These are phyloP conservation scores for Uronychia setigera DNA, from an alignment of 73 alveolate genomes.

Conservation along the genomic window DNA sequence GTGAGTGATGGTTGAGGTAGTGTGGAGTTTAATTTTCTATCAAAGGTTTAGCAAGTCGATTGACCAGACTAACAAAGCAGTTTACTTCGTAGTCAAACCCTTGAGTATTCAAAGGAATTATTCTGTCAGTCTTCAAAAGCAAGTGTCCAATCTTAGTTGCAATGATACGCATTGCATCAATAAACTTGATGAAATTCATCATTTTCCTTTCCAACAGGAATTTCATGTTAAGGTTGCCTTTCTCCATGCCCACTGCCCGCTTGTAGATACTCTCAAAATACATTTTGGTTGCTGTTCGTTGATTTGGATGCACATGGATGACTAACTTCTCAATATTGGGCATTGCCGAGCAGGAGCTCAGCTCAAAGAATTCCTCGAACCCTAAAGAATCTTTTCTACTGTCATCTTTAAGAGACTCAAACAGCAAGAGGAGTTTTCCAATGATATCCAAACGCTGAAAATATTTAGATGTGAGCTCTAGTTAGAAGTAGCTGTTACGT, in stretches of 20 bases:
- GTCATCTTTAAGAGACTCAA: background rate
- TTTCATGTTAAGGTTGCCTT: background rate
- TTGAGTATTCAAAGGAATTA: background rate
- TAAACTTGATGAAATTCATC: background rate
- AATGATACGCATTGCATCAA: background rate
- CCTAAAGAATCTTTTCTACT: background rate
- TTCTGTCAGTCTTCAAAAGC: background rate
- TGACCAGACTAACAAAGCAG: background rate
- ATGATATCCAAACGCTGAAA: background rate
- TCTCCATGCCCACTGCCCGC: background rate
- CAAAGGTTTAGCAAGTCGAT: background rate
- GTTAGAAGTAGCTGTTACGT: too few species aligned
- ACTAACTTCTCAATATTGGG: background rate
- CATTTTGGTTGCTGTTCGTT: background rate
- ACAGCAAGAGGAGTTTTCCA: background rate
- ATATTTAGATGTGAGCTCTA: too few species aligned
- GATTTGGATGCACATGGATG: background rate
- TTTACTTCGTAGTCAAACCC: background rate
- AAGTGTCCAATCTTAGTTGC: background rate
- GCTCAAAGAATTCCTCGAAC: background rate
- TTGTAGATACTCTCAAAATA: background rate
- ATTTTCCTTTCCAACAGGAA: background rate
- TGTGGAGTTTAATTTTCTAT: background rate
- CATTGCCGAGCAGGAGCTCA: background rate
- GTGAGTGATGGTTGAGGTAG: conserved; percentile 4